phyloP scores from a whole-genome alignment of 495 filamentous ascomycete species.

The Neurospora terricola region DNA sequence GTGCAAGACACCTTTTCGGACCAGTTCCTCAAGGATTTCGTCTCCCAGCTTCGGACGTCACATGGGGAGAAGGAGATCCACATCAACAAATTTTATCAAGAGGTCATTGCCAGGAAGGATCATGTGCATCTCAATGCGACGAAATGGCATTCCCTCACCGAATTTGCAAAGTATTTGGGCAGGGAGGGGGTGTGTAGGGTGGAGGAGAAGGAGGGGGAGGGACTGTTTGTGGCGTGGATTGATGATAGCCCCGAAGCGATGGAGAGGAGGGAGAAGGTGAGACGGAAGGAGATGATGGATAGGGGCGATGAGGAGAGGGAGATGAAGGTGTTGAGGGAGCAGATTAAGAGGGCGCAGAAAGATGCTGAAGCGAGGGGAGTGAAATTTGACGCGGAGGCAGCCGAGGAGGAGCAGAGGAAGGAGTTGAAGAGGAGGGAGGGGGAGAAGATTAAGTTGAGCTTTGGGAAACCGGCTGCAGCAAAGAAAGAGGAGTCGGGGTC shows the following conservation, averaged over 20 bases:
- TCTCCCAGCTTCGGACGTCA: slow-evolving; percentile 36
- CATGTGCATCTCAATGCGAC: slow-evolving; percentile 94
- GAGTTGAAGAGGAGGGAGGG: slow-evolving; percentile 61
- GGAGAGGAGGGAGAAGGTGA: slow-evolving; percentile 63
- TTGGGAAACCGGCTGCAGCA: slow-evolving; percentile 40
- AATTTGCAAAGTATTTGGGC: slow-evolving; percentile 79
- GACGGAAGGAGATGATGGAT: slow-evolving; percentile 75
- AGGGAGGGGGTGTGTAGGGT: slow-evolving; percentile 77
- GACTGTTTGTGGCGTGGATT: slow-evolving; percentile 78
- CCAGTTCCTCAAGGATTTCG: slow-evolving; percentile 73
- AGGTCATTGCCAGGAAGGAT: slow-evolving; percentile 68
- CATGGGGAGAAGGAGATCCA: slow-evolving; percentile 70
- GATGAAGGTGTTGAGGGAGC: slow-evolving; percentile 64
- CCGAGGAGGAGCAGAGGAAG: slow-evolving; percentile 34
- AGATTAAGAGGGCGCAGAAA: slow-evolving; percentile 63
- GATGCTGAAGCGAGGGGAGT: slow-evolving; percentile 41
- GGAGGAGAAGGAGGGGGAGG: slow-evolving; percentile 74
- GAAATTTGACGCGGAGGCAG: slow-evolving; percentile 30
- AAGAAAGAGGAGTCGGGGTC: background rate
- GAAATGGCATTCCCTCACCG: slow-evolving; percentile 68
- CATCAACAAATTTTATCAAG: slow-evolving; percentile 88
- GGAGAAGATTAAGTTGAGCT: slow-evolving; percentile 72
- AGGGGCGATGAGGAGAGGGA: slow-evolving; percentile 86
- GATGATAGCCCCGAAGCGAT: slow-evolving; percentile 83
- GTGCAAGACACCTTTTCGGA: slow-evolving; percentile 62